Evolutionary conservation across 192 early-diverging fungal species (phyloP).

Genomic region (Rhizoclosmatium sp.): DNA sequence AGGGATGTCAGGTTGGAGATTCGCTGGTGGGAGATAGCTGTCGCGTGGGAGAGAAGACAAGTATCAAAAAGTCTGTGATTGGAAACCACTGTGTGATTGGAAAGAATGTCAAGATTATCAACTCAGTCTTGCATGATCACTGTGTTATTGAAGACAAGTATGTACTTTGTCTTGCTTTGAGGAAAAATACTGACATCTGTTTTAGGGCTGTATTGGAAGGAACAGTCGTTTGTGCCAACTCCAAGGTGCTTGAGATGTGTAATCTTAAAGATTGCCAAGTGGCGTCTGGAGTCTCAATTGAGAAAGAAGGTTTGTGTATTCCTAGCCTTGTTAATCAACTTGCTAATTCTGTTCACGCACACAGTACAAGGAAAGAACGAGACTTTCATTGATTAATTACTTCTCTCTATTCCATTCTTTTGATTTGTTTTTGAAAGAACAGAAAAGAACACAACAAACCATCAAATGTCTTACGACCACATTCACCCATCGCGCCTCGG

Average conservation of each 20-base stretch:
- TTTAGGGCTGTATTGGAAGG: constrained; percentile 84
- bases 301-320: constrained; percentile 66
- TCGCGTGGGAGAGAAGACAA: constrained; percentile 90
- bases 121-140: constrained; percentile 97
- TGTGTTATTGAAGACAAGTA: constrained; percentile 89
- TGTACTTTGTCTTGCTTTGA: background rate
- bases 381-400: constrained; percentile 4
- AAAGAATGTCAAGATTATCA: constrained; percentile 93
- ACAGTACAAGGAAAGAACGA: constrained; percentile 18
- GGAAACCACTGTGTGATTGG: constrained; percentile 96
- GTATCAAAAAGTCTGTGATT: constrained; percentile 91
- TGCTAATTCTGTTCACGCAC: too few species aligned
- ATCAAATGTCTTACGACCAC: background rate
- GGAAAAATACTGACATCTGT: background rate
- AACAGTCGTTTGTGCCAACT: constrained; percentile 84
- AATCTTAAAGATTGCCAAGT: constrained; percentile 91
- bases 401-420: background rate
- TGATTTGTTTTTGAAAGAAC: background rate
- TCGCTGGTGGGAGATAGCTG: constrained; percentile 90
- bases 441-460: background rate
- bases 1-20: constrained; percentile 74
- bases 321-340: background rate
- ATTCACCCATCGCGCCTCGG: background rate
- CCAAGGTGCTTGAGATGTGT: constrained; percentile 77
- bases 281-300: constrained; percentile 69